Percentiles rank a stretch among this genome's conserved stretches.
Evolutionary conservation across 2,329 filamentous ascomycete species (phyloP).

Genomic region (Truncatella angustata): DNA sequence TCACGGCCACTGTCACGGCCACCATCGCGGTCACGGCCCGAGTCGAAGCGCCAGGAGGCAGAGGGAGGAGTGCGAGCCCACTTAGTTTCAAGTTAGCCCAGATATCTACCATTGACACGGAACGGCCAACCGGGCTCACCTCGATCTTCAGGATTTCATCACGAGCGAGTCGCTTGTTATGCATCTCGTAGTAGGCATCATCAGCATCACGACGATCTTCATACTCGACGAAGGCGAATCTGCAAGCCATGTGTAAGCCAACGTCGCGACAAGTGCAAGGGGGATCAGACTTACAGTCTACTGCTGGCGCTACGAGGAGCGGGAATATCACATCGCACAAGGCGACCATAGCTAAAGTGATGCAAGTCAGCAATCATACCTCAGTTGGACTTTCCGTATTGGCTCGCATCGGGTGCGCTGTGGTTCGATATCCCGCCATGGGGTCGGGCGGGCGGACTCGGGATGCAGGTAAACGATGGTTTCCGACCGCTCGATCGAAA

Average conservation of each 20-base stretch:
- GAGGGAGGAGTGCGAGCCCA: constrained; percentile 98
- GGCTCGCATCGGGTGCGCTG: constrained; percentile 29
- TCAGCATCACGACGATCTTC: constrained; percentile 97
- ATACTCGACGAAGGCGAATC: constrained; percentile 98
- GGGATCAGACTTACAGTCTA: constrained; percentile 75
- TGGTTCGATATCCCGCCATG: constrained; percentile 31
- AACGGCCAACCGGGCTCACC: too few relatives aligned
- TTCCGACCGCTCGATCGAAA: constrained; percentile 45
- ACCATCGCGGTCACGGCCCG: constrained; percentile 76
- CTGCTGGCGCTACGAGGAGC: constrained; percentile 91
- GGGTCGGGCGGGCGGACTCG: constrained; percentile 32
- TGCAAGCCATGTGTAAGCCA: constrained; percentile 22
- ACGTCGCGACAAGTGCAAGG: not conserved
- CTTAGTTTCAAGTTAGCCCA: constrained; percentile 45
- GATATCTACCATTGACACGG: too few relatives aligned
- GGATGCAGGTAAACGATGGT: constrained; percentile 28
- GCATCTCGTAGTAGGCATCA: constrained; percentile 99
- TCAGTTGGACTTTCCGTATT: constrained; percentile 24
- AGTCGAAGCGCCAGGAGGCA: constrained; percentile 97
- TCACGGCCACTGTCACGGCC: too few relatives aligned
- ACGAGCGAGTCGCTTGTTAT: constrained; percentile 96
- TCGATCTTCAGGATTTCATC: constrained; percentile 98
- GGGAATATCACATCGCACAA: constrained; percentile 97
- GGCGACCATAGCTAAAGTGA: constrained; percentile 78
- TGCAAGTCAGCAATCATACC: constrained; percentile 42